These are phyloP conservation scores for Nepenthes gracilis DNA, from an alignment of 148 eudicot species.

Conservation along the genomic window DNA sequence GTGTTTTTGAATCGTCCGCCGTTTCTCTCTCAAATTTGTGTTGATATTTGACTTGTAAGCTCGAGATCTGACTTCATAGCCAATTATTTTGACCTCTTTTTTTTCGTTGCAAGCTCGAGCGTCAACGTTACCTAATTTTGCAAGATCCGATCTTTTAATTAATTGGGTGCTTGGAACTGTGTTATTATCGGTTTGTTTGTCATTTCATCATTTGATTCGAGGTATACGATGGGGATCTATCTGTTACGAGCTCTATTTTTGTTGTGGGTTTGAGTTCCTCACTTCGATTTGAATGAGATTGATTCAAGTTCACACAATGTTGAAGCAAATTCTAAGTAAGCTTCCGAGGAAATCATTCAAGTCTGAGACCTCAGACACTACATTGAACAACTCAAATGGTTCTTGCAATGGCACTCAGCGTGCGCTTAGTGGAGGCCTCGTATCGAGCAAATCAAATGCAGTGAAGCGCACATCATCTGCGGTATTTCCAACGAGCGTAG, in stretches of 20 bases:
- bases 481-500: constrained; percentile 69
- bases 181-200: too few relatives aligned
- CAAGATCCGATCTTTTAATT: constrained; percentile 10
- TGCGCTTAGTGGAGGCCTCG: constrained; percentile 22
- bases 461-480: constrained; percentile 60
- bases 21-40: background rate
- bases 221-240: too few relatives aligned
- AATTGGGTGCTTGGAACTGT: background rate
- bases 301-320: constrained; percentile 26
- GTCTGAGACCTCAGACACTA: constrained; percentile 29
- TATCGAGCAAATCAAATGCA: constrained; percentile 26
- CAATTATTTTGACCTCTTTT: constrained; percentile 1
- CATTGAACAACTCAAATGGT: constrained; percentile 12
- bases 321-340: constrained; percentile 70
- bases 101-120: constrained; percentile 1
- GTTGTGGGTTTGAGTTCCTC: too few relatives aligned
- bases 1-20: background rate
- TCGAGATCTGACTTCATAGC: constrained; percentile 22
- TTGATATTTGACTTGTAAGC: background rate
- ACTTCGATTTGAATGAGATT: too few relatives aligned
- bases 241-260: too few relatives aligned
- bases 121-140: background rate
- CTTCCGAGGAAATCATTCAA: constrained; percentile 63
- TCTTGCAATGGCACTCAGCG: constrained; percentile 15
- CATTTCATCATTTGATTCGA: too few relatives aligned